Conservation (phyloP, 1,139 yeast genomes). For the Pichia sp. region DNA sequence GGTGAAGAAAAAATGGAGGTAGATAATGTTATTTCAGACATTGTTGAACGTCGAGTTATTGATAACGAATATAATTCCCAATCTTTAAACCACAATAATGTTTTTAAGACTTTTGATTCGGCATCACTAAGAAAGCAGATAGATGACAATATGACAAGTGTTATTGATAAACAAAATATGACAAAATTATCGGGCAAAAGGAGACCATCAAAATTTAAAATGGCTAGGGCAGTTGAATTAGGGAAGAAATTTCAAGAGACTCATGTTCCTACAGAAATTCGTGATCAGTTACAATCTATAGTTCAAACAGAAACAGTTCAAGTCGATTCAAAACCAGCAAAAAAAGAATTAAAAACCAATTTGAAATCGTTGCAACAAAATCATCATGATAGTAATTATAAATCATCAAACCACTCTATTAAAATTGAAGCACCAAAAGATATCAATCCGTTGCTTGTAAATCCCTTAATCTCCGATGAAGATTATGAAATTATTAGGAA, state of each 20-base stretch:
- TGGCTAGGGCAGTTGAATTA: slow-evolving; percentile 16
- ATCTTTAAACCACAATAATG: background rate
- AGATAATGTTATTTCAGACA: slow-evolving; percentile 20
- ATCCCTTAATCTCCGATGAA: slow-evolving; percentile 16
- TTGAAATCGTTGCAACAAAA: slow-evolving; percentile 15
- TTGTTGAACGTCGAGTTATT: slow-evolving; percentile 21
- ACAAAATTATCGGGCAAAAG: slow-evolving; percentile 15
- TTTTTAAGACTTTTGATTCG: slow-evolving; percentile 11
- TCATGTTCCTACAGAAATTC: slow-evolving; percentile 11
- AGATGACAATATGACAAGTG: slow-evolving; percentile 3
- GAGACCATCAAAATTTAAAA: slow-evolving; percentile 11
- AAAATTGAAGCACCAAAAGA: slow-evolving; percentile 18
- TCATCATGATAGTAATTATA: background rate
- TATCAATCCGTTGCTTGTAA: slow-evolving; percentile 17
- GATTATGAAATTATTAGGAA: slow-evolving; percentile 22
- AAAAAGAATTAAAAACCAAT: slow-evolving; percentile 4
- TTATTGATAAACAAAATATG: slow-evolving; percentile 2
- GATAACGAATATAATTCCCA: slow-evolving; percentile 15
- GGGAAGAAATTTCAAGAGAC: slow-evolving; percentile 17
- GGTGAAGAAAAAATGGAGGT: background rate
- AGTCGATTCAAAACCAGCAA: background rate
- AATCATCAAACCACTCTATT: background rate
- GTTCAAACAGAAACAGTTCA: too few species aligned
- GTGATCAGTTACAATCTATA: slow-evolving; percentile 5
- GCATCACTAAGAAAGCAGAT: slow-evolving; percentile 3